A percentile compares a stretch with the other conserved stretches of the same genome.
Evolutionary conservation across 2,329 filamentous ascomycete genomes (phyloP).

Genomic region (Escovopsis weberi): DNA sequence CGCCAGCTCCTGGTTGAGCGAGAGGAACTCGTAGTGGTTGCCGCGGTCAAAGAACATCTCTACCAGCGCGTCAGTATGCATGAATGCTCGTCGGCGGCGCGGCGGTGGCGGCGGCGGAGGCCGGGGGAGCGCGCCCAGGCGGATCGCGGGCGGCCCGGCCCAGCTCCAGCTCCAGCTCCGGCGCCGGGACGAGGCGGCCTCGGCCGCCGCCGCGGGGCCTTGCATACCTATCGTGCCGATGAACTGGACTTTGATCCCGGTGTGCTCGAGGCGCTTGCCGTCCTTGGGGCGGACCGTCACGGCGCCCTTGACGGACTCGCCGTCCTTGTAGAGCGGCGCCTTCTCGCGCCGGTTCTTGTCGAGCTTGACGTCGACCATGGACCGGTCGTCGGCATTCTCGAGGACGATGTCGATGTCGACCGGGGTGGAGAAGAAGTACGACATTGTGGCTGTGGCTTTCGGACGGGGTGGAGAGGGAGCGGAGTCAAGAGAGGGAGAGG

Average conservation of each 20-base stretch:
- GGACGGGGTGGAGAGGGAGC: neutral
- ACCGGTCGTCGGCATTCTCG: conserved; percentile 83
- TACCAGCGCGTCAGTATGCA: conserved; percentile 21
- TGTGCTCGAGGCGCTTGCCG: conserved; percentile 94
- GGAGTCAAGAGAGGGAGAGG: neutral
- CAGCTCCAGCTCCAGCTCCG: conserved; percentile 1
- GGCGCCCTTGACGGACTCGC: conserved; percentile 92
- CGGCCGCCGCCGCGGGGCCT: conserved; percentile 1
- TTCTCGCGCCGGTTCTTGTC: conserved; percentile 97
- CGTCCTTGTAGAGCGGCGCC: conserved; percentile 92
- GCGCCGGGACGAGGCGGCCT: neutral
- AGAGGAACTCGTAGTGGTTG: conserved; percentile 98
- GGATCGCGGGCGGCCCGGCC: conserved; percentile 4
- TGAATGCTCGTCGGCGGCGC: neutral
- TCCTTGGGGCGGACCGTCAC: conserved; percentile 95
- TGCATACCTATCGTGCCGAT: conserved; percentile 83
- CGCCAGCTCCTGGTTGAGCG: conserved; percentile 88
- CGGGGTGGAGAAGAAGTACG: conserved; percentile 94
- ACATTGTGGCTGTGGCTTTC: conserved; percentile 44
- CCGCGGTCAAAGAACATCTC: conserved; percentile 99
- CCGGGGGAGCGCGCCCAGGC: neutral
- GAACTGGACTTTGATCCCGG: conserved; percentile 98
- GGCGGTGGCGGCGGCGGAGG: no score
- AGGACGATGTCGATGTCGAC: conserved; percentile 98
- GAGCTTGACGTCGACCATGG: conserved; percentile 94